Conservation (phyloP, 148 eudicot genomes). For the Suaeda aralocaspica region DNA sequence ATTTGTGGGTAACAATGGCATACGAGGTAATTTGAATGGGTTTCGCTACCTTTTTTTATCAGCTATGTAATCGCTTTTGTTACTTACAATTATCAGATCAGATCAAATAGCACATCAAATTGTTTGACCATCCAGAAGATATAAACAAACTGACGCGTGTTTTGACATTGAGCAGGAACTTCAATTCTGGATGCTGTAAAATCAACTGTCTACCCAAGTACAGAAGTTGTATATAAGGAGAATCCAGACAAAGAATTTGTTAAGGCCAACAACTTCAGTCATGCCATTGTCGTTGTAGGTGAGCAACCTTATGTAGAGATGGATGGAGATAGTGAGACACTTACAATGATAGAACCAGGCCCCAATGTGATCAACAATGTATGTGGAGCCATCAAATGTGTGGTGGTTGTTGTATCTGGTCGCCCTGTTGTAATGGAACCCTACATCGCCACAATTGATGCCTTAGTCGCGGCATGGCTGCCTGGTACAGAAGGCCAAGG, state of each 20-base stretch:
- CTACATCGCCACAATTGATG: slow-evolving; percentile 24
- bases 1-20: slow-evolving; percentile 23
- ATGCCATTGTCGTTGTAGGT: slow-evolving; percentile 28
- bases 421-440: slow-evolving; percentile 37
- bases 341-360: slow-evolving; percentile 34
- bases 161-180: slow-evolving; percentile 23
- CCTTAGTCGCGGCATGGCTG: slow-evolving; percentile 37
- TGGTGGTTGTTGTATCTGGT: slow-evolving; percentile 30
- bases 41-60: too few species aligned
- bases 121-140: too few species aligned
- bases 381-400: slow-evolving; percentile 26
- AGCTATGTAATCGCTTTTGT: too few species aligned
- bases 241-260: slow-evolving; percentile 26
- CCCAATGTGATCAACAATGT: slow-evolving; percentile 20
- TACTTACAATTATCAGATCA: too few species aligned
- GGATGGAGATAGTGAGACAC: slow-evolving; percentile 30
- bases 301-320: slow-evolving; percentile 31
- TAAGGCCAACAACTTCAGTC: slow-evolving; percentile 23
- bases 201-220: slow-evolving; percentile 25
- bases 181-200: slow-evolving; percentile 32
- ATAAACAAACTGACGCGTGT: too few species aligned
- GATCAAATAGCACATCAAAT: too few species aligned
- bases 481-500: slow-evolving; percentile 39
- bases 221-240: slow-evolving; percentile 26
- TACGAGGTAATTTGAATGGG: too few species aligned